Base-by-base conservation (phyloP, 2,329 filamentous ascomycete species). In the Fusarium heterosporum region DNA sequence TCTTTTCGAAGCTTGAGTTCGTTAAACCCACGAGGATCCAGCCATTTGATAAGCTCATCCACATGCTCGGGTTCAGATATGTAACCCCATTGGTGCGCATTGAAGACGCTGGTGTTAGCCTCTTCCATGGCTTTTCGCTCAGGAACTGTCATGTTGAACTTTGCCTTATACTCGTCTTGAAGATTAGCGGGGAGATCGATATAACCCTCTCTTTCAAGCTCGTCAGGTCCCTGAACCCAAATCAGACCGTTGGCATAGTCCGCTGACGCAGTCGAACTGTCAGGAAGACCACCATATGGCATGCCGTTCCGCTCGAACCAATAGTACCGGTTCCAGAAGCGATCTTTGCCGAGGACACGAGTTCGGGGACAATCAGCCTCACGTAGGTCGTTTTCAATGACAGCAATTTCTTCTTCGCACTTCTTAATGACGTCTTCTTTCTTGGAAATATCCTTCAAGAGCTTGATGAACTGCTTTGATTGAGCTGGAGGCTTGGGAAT, bases 271-370 rank as follows among this genome's bases (percentile, higher is more conserved):
- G 95, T 98, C 16, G 94, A 97, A 77, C 93, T 97, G 67, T 87
- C 88, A 0, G 94, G 94, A 55, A 97, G 84, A 6, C 96, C 96
- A 30, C 86, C 93, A 73, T 95, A 97, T 0, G 96, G 96, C 94
- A 98, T 98, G 25, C 94, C 96, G 74, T 98, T 99, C 65, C 95
- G 90, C 79, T 99, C 96, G 77, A 98, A 97, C 95, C 96, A 99
- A 83, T 96, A 98, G 79, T 98, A 99, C 53, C 95, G 89, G 78
- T 99, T 98, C 89, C 95, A 97, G 83, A 97, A 99, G 42, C 96
- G 89, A 79, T 99, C 96, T 77, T 96, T 95, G 61, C 96, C 96
- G 26, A 99, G 84, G 17, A 95, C 89, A 65, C 93, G 90, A 17
- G 94, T 97, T 64, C 96, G 90, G 34, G 94, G 93, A 72, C 95